These are phyloP conservation scores for Mortierella sp. DNA, from an alignment of 371 early-diverging fungal species.

Conservation along the genomic window DNA sequence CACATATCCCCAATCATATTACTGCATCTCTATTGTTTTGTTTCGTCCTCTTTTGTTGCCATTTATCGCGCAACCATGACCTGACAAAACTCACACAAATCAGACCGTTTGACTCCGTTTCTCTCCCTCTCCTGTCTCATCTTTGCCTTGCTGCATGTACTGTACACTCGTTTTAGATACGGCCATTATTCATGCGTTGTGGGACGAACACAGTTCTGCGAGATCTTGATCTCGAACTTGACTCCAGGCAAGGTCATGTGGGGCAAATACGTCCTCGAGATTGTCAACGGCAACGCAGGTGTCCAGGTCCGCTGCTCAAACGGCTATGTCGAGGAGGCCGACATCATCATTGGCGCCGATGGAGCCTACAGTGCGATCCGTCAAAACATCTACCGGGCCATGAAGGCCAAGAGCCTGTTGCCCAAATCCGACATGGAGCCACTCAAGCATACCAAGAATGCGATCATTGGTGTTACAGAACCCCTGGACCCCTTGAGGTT, in stretches of 20 bases:
- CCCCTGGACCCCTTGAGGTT: slow-evolving; percentile 23
- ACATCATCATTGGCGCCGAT: slow-evolving; percentile 47
- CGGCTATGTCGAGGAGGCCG: slow-evolving; percentile 37
- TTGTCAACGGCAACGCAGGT: slow-evolving; percentile 34
- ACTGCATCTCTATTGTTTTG: neutral
- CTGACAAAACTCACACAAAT: neutral
- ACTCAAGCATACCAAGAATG: slow-evolving; percentile 29
- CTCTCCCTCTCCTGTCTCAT: too few relatives aligned
- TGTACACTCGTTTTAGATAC: too few relatives aligned
- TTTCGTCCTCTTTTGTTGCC: neutral
- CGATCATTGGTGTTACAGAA: slow-evolving; percentile 38
- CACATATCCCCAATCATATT: neutral
- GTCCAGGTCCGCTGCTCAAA: slow-evolving; percentile 50
- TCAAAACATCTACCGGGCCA: slow-evolving; percentile 31
- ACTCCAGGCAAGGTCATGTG: slow-evolving; percentile 24
- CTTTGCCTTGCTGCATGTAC: too few relatives aligned
- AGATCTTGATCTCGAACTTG: slow-evolving; percentile 27
- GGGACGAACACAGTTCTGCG: slow-evolving; percentile 25
- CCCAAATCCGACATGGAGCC: slow-evolving; percentile 41
- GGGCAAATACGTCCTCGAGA: slow-evolving; percentile 39
- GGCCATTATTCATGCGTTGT: slow-evolving; percentile 38
- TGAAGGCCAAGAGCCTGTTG: slow-evolving; percentile 25
- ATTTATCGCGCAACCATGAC: too few relatives aligned
- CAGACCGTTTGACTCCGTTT: neutral
- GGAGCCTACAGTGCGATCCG: slow-evolving; percentile 41